A percentile compares a stretch with the other conserved stretches of the same genome.
Conservation (phyloP, 805 yeast species). For the Kazachstania kunashirensis region DNA sequence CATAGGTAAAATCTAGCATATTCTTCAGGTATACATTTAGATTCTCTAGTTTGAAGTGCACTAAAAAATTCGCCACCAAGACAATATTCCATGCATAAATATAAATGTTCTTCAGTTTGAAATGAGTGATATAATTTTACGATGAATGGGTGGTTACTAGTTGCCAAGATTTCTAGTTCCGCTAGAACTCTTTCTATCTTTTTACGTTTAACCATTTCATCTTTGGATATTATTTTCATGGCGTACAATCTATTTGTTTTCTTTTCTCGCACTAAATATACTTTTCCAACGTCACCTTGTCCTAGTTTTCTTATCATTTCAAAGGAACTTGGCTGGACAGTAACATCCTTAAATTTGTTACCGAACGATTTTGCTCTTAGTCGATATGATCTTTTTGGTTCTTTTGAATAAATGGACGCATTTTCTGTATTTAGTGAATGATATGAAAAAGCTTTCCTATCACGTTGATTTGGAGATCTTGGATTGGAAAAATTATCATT, state of each 20-base stretch:
- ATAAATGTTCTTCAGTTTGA: constrained; percentile 84
- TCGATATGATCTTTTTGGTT: constrained; percentile 26
- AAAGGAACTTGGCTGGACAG: constrained; percentile 78
- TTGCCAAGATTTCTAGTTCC: constrained; percentile 92
- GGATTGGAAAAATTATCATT: not conserved
- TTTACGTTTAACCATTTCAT: constrained; percentile 91
- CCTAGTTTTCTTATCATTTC: constrained; percentile 87
- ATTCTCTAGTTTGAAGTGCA: constrained; percentile 83
- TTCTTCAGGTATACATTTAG: constrained; percentile 73
- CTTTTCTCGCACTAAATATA: constrained; percentile 81
- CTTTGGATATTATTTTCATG: constrained; percentile 81
- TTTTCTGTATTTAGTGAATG: not conserved
- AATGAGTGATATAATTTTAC: constrained; percentile 94
- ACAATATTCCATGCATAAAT: constrained; percentile 96
- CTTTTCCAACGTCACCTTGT: constrained; percentile 97
- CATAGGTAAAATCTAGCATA: constrained; percentile 94
- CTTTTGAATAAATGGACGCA: not conserved
- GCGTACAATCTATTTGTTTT: constrained; percentile 70
- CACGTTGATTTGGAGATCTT: not conserved
- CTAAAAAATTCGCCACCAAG: constrained; percentile 99
- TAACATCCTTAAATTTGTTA: constrained; percentile 61
- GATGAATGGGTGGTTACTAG: constrained; percentile 93
- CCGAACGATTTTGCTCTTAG: constrained; percentile 45
- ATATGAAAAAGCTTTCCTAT: not conserved
- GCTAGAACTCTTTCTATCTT: constrained; percentile 91